Base-by-base conservation (phyloP, 148 eudicot species). In the Amaranthus hypochondriacus region DNA sequence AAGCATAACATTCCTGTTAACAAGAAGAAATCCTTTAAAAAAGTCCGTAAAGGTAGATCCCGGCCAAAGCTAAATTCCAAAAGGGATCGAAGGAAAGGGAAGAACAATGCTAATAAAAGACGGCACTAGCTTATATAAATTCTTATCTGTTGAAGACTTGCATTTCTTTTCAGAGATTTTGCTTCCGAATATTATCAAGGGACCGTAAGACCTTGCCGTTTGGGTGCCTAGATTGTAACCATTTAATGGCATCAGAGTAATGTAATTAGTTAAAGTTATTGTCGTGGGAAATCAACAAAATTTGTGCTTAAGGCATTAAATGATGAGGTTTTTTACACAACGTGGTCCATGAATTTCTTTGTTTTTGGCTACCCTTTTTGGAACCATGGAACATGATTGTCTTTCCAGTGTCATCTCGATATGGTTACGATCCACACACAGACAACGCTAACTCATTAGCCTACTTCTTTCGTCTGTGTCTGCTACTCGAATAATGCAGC, bases 11-110 rank as follows among this genome's bases (percentile, higher is more conserved):
- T 83, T 69, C 89, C 89, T 7, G 85, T 83, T 70, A 78, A 50
- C 64, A 91, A 85, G 89, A 87, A 82, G 83, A 90, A 90, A 78
- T 73, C 82, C 14, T 71, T 93, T 66, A 91, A 89, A 74, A 87
- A 77, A 84, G 81, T 71, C 42, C 69, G 57, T 2, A 89, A 80
- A 68, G 83, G 72, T 78, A 85, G 76, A 68, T 76, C 91, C 5
- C 83, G 87, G 42, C 76, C 81, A 56, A 94, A 86, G 82, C 80
- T 80, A 42, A 87, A 58, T 11, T 82, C 74, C 52, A 93, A 88
- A 78, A 81, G 94, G 69, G 96, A 90, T 47, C 78, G 79, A 79
- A 85, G 69, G 78, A 91, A 84, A 66, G 95, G 84, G 10, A 93
- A 81, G 76, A 79, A 50, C 13, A 71, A 60, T 39, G 12, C 50